Conservation (phyloP, 1,139 yeast species). For the Blastobotrys arbuscula region DNA sequence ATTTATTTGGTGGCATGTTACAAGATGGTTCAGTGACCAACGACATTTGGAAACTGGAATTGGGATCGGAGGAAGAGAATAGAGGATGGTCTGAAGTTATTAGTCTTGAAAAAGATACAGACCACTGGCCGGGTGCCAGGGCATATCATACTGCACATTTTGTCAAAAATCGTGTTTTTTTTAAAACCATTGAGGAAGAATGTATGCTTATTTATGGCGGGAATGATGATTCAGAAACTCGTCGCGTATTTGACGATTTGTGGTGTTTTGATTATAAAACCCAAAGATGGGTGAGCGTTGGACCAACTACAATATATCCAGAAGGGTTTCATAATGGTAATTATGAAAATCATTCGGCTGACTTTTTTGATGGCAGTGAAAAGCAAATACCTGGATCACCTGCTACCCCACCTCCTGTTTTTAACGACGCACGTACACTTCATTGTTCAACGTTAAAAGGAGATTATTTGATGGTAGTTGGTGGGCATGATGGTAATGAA, state of each 20-base stretch:
- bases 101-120: slow-evolving; percentile 22
- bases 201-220: slow-evolving; percentile 24
- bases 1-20: slow-evolving; percentile 25
- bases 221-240: slow-evolving; percentile 14
- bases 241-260: slow-evolving; percentile 20
- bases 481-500: slow-evolving; percentile 25
- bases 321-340: not conserved
- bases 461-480: slow-evolving; percentile 19
- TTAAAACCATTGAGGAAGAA: slow-evolving; percentile 6
- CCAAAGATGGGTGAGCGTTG: slow-evolving; percentile 18
- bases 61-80: slow-evolving; percentile 13
- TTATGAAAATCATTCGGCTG: not conserved
- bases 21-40: slow-evolving; percentile 16
- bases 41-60: slow-evolving; percentile 24
- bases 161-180: slow-evolving; percentile 2
- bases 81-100: slow-evolving; percentile 19
- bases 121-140: slow-evolving; percentile 23
- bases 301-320: not conserved
- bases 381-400: slow-evolving; percentile 9
- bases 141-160: slow-evolving; percentile 24
- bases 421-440: slow-evolving; percentile 17
- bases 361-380: not conserved
- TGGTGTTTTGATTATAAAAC: slow-evolving; percentile 21
- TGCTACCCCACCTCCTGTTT: slow-evolving; percentile 8
- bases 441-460: slow-evolving; percentile 21